Evolutionary conservation across 202 grass and related monocot species (phyloP), one percentile per base, ranked within the genome.

Genomic region (Thinopyrum obtusiflorum): DNA sequence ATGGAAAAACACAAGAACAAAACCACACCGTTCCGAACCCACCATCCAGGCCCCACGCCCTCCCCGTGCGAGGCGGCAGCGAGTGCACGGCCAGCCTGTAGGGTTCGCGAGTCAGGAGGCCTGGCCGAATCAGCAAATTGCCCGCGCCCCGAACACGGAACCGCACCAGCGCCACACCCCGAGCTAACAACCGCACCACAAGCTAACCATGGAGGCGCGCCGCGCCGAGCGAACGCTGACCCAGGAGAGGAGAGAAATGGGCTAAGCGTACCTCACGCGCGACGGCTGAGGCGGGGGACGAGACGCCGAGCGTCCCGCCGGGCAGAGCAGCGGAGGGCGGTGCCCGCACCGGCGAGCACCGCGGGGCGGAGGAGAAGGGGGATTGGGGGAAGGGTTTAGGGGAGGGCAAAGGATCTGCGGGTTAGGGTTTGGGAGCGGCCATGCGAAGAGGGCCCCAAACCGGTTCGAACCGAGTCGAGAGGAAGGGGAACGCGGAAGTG

Each of bases 381-480:
- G 32, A 15, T 7, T 7, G 65, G 40, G 44, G 44, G 5, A 5
- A 47, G 57, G 62, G 59, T 83, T 83, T 70, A 29, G 44, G 37
- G 9, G 5, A 53, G 0, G 11, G 28, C 67, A 17, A 37, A 61
- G 82, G 85, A 88, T 91, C 85, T 73, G 77, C 71, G 17, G 82
- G 55, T 72, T 91, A 91, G 89, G 89, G 89, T 88, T 88, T 88
- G 77, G 81, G 77, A 77, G 85, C 70, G 11, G 55, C 77, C 89
- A 85, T 91, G 70, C 68, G 76, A 61, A 44, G 12, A 35, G 24
- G 61, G 37, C 20, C 28, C 29, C 68, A 49, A 77, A 59, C 49
- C 73, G 49, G 73, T 77, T 77, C 73, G 24, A 59, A 37, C 20
- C 79, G 44, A 26, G 18, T 29, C 62, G 62, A 57, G 62, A 21